These are phyloP conservation scores for Daedalea quercina DNA, from an alignment of 768 basidiomycete genomes.

Conservation along the genomic window DNA sequence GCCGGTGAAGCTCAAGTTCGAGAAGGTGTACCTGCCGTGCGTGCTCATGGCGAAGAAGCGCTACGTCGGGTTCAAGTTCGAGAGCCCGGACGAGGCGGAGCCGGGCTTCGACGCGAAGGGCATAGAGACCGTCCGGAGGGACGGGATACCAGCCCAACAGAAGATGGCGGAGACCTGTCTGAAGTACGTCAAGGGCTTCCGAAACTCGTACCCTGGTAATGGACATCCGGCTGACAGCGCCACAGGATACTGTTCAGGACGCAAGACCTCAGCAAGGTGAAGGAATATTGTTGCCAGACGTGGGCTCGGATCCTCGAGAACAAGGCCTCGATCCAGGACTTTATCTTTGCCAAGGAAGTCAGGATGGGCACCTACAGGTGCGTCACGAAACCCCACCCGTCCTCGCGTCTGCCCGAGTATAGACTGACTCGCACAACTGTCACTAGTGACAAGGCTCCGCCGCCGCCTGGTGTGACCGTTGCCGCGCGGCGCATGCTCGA, in stretches of 20 bases:
- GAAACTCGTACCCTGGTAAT: too few relatives aligned
- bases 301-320: slow-evolving; percentile 84
- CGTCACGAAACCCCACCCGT: slow-evolving; percentile 10
- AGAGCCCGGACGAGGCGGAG: slow-evolving; percentile 68
- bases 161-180: slow-evolving; percentile 90
- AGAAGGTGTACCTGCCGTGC: slow-evolving; percentile 96
- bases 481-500: slow-evolving; percentile 67
- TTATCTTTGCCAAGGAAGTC: slow-evolving; percentile 92
- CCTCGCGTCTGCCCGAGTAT: background rate
- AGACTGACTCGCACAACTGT: background rate
- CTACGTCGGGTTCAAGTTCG: slow-evolving; percentile 96
- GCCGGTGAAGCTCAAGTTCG: slow-evolving; percentile 95
- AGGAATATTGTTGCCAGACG: slow-evolving; percentile 76
- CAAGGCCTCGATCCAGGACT: slow-evolving; percentile 82
- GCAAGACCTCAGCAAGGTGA: slow-evolving; percentile 84
- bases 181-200: slow-evolving; percentile 47
- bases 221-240: too few relatives aligned
- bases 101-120: slow-evolving; percentile 95
- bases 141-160: slow-evolving; percentile 83
- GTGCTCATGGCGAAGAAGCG: slow-evolving; percentile 97
- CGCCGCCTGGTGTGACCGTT: slow-evolving; percentile 88
- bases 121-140: slow-evolving; percentile 92
- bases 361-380: slow-evolving; percentile 91
- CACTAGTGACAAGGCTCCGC: slow-evolving; percentile 70
- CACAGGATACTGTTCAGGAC: slow-evolving; percentile 82